Evolutionary conservation across 768 basidiomycete genomes (phyloP).

Genomic region (Boletus vermiculosoides): DNA sequence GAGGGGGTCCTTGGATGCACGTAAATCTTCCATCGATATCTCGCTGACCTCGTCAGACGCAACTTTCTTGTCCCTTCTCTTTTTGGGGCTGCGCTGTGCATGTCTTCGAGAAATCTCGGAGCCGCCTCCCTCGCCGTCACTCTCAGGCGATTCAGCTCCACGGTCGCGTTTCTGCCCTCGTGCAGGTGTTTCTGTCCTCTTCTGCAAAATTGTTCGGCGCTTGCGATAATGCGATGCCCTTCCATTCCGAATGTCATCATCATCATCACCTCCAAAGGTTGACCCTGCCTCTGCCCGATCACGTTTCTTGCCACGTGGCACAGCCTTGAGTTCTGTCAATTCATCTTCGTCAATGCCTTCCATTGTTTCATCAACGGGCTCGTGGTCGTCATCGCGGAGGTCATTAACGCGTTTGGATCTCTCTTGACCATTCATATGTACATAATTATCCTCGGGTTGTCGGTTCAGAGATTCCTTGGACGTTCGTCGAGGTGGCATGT

Average conservation of each 20-base stretch:
- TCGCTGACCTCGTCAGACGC: conserved; percentile 43
- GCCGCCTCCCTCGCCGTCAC: conserved; percentile 21
- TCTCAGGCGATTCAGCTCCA: conserved; percentile 47
- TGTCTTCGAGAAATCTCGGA: conserved; percentile 12
- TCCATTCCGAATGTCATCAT: conserved; percentile 39
- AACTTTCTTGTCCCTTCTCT: conserved; percentile 54
- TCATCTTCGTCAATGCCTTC: conserved; percentile 45
- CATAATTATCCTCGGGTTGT: conserved; percentile 42
- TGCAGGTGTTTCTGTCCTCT: conserved; percentile 45
- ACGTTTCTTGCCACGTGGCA: conserved; percentile 63
- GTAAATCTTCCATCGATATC: conserved; percentile 48
- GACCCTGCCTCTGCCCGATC: conserved; percentile 73
- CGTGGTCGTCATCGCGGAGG: conserved; percentile 51
- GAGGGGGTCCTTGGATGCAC: conserved; percentile 47
- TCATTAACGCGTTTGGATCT: conserved; percentile 37
- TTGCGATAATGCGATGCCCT: conserved; percentile 51
- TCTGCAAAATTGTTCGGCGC: conserved; percentile 53
- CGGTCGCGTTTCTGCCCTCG: conserved; percentile 71
- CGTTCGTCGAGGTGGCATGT: conserved; percentile 36
- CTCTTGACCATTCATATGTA: conserved; percentile 40
- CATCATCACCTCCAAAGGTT: conserved; percentile 60
- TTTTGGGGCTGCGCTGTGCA: conserved; percentile 33
- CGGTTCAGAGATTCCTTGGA: conserved; percentile 50
- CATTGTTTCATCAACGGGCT: conserved; percentile 33
- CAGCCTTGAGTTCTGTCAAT: conserved; percentile 37